These are phyloP conservation scores for Calendula officinalis DNA, from an alignment of 129 eudicot species.

Conservation along the genomic window DNA sequence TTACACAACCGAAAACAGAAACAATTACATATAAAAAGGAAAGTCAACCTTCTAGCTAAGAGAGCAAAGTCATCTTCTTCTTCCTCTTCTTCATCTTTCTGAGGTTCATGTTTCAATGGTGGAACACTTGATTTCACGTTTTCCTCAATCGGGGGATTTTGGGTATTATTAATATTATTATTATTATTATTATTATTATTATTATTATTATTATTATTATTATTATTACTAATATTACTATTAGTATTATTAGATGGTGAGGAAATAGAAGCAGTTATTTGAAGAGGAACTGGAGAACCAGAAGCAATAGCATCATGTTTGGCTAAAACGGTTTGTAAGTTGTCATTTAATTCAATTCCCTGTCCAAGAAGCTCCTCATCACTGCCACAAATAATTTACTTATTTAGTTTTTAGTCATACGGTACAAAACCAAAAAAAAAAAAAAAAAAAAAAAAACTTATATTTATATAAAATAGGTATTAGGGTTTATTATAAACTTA, in stretches of 20 bases:
- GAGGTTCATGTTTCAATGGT: slow-evolving; percentile 26
- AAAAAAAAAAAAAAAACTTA: not conserved
- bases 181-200: too few species aligned
- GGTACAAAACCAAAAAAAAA: not conserved
- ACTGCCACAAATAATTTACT: slow-evolving; percentile 30
- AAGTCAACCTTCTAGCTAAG: slow-evolving; percentile 70
- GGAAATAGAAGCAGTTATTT: slow-evolving; percentile 22
- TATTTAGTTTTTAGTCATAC: too few species aligned
- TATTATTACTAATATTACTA: not conserved
- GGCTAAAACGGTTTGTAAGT: slow-evolving; percentile 59
- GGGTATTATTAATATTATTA: not conserved
- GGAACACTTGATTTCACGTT: slow-evolving; percentile 30
- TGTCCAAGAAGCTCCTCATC: slow-evolving; percentile 86
- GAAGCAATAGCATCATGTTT: slow-evolving; percentile 91
- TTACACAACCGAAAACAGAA: too few species aligned
- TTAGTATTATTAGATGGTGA: slow-evolving; percentile 4
- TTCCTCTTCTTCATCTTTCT: slow-evolving; percentile 62
- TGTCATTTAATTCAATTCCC: slow-evolving; percentile 76
- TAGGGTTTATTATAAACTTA: slow-evolving; percentile 18
- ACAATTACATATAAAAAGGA: too few species aligned
- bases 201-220: too few species aligned
- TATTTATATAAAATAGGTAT: too few species aligned
- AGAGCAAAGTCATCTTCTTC: slow-evolving; percentile 89
- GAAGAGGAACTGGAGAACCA: slow-evolving; percentile 69
- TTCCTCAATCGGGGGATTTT: slow-evolving; percentile 21